Conservation (phyloP, 1,284 basidiomycete genomes). For the Leccinum insolens region DNA sequence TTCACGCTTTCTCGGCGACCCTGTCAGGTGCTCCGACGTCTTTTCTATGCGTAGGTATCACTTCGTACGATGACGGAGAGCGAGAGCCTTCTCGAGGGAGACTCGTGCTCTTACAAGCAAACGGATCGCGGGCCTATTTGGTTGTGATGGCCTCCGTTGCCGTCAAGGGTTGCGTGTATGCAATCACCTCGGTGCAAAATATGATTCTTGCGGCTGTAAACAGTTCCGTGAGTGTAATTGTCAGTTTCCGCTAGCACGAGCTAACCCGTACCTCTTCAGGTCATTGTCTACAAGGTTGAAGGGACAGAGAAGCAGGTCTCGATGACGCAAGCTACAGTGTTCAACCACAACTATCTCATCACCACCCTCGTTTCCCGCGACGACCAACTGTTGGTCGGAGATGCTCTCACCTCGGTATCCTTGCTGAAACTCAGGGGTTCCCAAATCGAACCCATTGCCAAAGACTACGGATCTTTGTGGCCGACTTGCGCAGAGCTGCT, state of each 20-base stretch:
- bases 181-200: constrained; percentile 49
- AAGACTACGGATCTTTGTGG: constrained; percentile 80
- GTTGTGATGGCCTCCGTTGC: constrained; percentile 36
- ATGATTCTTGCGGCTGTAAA: constrained; percentile 73
- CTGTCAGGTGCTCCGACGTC: constrained; percentile 37
- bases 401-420: constrained; percentile 83
- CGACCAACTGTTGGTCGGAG: constrained; percentile 67
- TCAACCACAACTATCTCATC: constrained; percentile 83
- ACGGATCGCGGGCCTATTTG: constrained; percentile 33
- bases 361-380: constrained; percentile 58
- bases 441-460: constrained; percentile 63
- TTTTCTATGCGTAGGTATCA: constrained; percentile 66
- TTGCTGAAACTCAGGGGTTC: constrained; percentile 56
- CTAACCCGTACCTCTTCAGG: constrained; percentile 33
- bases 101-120: constrained; percentile 44
- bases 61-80: constrained; percentile 50
- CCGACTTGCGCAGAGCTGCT: constrained; percentile 63
- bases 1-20: constrained; percentile 44
- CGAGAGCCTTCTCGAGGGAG: constrained; percentile 62
- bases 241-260: background rate
- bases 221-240: constrained; percentile 58
- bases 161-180: constrained; percentile 65
- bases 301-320: constrained; percentile 31
- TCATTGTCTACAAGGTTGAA: constrained; percentile 51
- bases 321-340: constrained; percentile 54